Base-by-base conservation (phyloP, 176 grass and related monocot genomes). In the Ananas comosus region DNA sequence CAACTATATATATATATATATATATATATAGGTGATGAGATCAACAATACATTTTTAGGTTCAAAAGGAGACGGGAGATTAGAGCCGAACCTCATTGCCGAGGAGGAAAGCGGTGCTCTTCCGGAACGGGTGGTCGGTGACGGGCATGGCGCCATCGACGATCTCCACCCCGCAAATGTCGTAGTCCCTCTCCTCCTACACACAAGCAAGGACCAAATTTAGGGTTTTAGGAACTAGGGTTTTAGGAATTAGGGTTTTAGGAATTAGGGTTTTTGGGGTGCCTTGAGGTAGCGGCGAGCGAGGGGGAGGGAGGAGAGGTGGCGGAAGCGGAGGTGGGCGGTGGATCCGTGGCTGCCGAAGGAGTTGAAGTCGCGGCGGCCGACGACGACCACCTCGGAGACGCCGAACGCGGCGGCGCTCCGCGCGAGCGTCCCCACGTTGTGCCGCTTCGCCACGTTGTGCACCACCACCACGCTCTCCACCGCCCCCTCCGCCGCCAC, bases 161-260 rank as follows among this genome's bases (percentile, higher is more conserved):
- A 97, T 92, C 86, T 97, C 89, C 24, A 97, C 86, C 10, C 93
- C 89, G 52, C 93, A 97, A 3, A 97, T 92, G 28, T 97, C 89
- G 16, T 84, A 86, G 0, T 80, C 84, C 29, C 83, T 74, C 53
- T 90, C 79, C 14, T 85, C 92, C 90, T 92, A 47, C 70, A 79
- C 52, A 67, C 21, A 53, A 33, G 29, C 29, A 33, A 33, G 4
- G 33, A 42, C 6, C 33, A 42, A 7, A 42, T 51, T 74, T 78
- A 81, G 70, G 79, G 70, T 51, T 70, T n/a, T n/a, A n/a, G n/a
- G n/a, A n/a, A n/a, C n/a, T 66, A 66, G 21, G 9, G 25, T 11
- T 2, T 29, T 2, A 29, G 28, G 28, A 29, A 29, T 29, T 33
- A 33, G 29, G 33, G 33, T 42, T 42, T 42, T 42, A 42, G 33